phyloP scores from a whole-genome alignment of 2,329 filamentous ascomycete species.

The Reticulascus tulasneorum region DNA sequence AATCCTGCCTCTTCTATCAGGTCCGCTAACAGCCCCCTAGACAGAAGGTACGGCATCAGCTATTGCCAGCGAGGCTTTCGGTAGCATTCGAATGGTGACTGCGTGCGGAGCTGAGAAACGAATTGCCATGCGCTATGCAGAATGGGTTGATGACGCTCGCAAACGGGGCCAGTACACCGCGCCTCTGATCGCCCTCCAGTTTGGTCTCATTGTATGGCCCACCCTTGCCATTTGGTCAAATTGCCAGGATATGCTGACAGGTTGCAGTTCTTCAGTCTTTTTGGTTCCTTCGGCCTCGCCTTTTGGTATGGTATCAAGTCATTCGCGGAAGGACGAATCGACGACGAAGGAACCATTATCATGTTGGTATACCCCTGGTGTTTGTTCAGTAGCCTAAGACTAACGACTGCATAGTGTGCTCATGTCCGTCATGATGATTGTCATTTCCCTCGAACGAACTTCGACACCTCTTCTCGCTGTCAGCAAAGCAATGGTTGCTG shows the following conservation, averaged over 20 bases:
- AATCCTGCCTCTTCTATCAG: too few relatives aligned
- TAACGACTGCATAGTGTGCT: conserved; percentile 33
- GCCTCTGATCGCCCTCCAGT: conserved; percentile 49
- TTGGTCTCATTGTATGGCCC: conserved; percentile 42
- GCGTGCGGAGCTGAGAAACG: conserved; percentile 59
- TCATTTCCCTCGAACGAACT: conserved; percentile 53
- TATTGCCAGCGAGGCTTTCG: conserved; percentile 58
- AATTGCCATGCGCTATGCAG: conserved; percentile 48
- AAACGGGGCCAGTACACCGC: conserved; percentile 44
- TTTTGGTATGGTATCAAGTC: conserved; percentile 62
- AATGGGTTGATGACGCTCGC: conserved; percentile 52
- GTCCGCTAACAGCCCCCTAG: too few relatives aligned
- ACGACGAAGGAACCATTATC: conserved; percentile 49
- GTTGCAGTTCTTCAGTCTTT: conserved; percentile 48
- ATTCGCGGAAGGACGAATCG: conserved; percentile 40
- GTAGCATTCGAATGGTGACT: conserved; percentile 57
- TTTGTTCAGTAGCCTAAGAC: neutral
- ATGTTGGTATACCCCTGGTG: conserved; percentile 35
- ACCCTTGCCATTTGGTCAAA: conserved; percentile 12
- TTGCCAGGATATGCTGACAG: conserved; percentile 10
- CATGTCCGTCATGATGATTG: conserved; percentile 55
- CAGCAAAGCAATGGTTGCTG: conserved; percentile 53
- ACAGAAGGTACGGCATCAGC: conserved; percentile 56
- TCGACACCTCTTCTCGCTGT: conserved; percentile 56
- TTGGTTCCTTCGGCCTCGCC: conserved; percentile 49